Evolutionary conservation across 2,329 filamentous ascomycete genomes (phyloP), one percentile per base, ranked within the genome.

Genomic region (Cadophora malorum): DNA sequence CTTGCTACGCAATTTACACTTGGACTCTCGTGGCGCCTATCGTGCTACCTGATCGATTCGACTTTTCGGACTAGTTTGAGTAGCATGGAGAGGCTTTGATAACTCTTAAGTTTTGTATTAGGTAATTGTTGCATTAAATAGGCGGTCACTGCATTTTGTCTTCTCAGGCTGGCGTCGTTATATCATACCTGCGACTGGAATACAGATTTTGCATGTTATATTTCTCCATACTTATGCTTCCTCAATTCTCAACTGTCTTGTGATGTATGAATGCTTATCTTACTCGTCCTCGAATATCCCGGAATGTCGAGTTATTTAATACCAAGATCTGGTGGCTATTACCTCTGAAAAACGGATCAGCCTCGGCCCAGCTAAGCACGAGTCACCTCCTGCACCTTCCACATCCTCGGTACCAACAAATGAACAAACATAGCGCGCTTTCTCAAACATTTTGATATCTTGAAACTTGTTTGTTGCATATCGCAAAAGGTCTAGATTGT

Each of bases 1-100:
- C 96, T 65, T 99, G 96, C 82, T 97, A 99, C 80, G 89, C 83
- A 63, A 92, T 99, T 80, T 99, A 98, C 77, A 87, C 90, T 33
- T 99, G 96, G 96, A 97, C 93, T 21, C 80, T 99, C 74, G 84
- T 97, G 53, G 96, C 96, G 55, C 96, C 96, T 2, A 85, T 96
- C 47, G 80, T 96, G 55, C 79, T 97, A 75, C 94, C 95, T 2
- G 94, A 97, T 74, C 86, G 95, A 62, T 97, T 97, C 78, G 93
- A 93, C 60, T 83, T 84, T 73, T 82, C 80, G 21, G 62, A 64
- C 16, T 64, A 64, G 62, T 12, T 10, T 45, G 41, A 16, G 16
- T 45, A 2, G 33, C 8, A 10, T 47, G 14, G 58, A 1, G 38
- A 33, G 1, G 58, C 10, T 45, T n/a, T 23, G 8, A n/a, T n/a